Evolutionary conservation across 2,329 filamentous ascomycete species (phyloP), one percentile per base, ranked within the genome.

Genomic region (Talaromyces sp.): DNA sequence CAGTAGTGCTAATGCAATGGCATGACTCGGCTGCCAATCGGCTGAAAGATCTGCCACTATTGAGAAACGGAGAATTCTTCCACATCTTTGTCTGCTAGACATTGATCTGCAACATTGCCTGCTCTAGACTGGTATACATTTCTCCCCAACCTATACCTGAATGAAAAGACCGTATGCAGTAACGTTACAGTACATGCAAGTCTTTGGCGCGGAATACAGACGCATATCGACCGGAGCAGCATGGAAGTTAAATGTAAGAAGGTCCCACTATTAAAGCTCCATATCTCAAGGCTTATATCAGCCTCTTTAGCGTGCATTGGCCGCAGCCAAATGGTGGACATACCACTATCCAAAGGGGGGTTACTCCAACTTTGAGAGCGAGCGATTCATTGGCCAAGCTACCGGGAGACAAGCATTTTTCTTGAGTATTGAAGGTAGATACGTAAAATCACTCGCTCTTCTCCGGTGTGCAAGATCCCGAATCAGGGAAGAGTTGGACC

Each of bases 231-330:
- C 31, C 31, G 31, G 31, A 55, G 8, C n/a, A 18, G 31, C 31
- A 54, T 54, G 50, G 28, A 35, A 35, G 50, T 21, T 28, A 18
- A 35, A 54, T 16, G 16, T 5, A 8, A 48, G 25, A n/a, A 2
- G 28, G 16, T 8, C 11, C 31, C 31, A 55, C 52, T 8, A 23
- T 55, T n/a, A 18, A 55, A 37, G 31, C 31, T 23, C 9, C 12
- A 25, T 39, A 55, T 37, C n/a, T 37, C 31, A 55, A 55, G 28
- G 33, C 50, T 55, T 55, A 37, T 55, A 55, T 55, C 50, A 37
- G 50, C 50, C 50, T 35, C 50, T 14, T 18, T 55, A 37, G 31
- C 5, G 52, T 55, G 52, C 31, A 33, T 37, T 37, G 25, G 3
- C 18, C 52, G 31, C 52, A 2, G 9, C 52, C 31, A 55, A 37